Conservation (phyloP, 176 grass and related monocot genomes). For the Melocanna baccifera region DNA sequence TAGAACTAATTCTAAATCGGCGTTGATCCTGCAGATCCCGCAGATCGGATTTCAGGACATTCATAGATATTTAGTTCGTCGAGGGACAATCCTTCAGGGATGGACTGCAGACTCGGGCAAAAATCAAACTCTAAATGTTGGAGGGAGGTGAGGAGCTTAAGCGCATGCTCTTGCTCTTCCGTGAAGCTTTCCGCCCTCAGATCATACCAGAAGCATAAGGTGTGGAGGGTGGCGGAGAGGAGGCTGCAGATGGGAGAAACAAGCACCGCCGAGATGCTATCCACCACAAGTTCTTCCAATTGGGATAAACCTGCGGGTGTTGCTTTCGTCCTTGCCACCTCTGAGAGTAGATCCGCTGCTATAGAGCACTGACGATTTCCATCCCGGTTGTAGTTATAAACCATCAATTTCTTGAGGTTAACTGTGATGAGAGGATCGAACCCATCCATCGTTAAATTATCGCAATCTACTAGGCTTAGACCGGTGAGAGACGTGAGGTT, state of each 20-base stretch:
- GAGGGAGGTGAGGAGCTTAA: constrained; percentile 14
- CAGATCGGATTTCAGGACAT: neutral
- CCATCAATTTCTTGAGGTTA: neutral
- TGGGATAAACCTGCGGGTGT: too few species aligned
- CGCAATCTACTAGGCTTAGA: fast-evolving
- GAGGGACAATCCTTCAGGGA: constrained; percentile 10
- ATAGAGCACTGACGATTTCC: neutral
- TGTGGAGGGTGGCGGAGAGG: too few species aligned
- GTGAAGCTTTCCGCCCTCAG: neutral
- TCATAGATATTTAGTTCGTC: fast-evolving
- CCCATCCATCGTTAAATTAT: neutral
- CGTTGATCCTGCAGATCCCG: too few species aligned
- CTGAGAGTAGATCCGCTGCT: neutral
- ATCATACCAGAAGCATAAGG: neutral
- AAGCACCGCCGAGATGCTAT: too few species aligned
- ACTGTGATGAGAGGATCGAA: neutral
- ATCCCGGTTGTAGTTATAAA: neutral
- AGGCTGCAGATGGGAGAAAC: too few species aligned
- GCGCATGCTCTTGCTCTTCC: neutral
- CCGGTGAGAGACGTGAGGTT: neutral
- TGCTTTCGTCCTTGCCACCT: neutral
- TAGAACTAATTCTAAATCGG: too few species aligned
- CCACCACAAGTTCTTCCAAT: too few species aligned
- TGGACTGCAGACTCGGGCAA: neutral
- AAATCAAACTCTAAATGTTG: fast-evolving